phyloP scores from a whole-genome alignment of 1,139 yeast genomes.

The Yamadazyma conglobata region DNA sequence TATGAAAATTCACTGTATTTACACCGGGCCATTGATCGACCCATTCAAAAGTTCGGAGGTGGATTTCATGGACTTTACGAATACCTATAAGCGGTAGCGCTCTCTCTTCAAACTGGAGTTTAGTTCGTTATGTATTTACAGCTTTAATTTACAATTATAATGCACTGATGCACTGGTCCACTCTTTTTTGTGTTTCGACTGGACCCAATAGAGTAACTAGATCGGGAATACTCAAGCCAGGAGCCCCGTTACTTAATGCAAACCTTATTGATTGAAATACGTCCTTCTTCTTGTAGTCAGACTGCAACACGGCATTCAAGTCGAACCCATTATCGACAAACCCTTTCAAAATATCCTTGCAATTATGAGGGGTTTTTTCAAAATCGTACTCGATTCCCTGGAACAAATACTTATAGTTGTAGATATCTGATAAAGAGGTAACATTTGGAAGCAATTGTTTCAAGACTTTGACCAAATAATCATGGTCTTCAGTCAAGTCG shows the following conservation, averaged over 20 bases:
- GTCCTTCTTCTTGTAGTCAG: constrained; percentile 35
- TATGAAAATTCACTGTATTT: constrained; percentile 87
- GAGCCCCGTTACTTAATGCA: constrained; percentile 68
- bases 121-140: too few species aligned
- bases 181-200: constrained; percentile 37
- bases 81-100: too few species aligned
- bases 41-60: constrained; percentile 17
- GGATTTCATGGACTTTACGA: constrained; percentile 33
- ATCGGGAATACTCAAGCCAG: constrained; percentile 69
- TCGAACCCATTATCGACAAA: constrained; percentile 10
- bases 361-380: constrained; percentile 7
- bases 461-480: constrained; percentile 24
- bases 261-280: constrained; percentile 62
- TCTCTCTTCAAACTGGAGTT: too few species aligned
- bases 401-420: constrained; percentile 49
- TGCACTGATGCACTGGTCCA: constrained; percentile 15
- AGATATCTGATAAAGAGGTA: constrained; percentile 46
- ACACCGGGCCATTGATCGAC: constrained; percentile 54
- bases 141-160: too few species aligned
- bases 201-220: constrained; percentile 56
- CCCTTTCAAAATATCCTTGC: constrained; percentile 7
- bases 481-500: constrained; percentile 16
- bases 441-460: constrained; percentile 37
- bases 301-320: constrained; percentile 15
- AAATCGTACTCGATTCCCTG: constrained; percentile 9